phyloP scores from a whole-genome alignment of 345 rosid genomes.

The Eucalyptus curtisii region DNA sequence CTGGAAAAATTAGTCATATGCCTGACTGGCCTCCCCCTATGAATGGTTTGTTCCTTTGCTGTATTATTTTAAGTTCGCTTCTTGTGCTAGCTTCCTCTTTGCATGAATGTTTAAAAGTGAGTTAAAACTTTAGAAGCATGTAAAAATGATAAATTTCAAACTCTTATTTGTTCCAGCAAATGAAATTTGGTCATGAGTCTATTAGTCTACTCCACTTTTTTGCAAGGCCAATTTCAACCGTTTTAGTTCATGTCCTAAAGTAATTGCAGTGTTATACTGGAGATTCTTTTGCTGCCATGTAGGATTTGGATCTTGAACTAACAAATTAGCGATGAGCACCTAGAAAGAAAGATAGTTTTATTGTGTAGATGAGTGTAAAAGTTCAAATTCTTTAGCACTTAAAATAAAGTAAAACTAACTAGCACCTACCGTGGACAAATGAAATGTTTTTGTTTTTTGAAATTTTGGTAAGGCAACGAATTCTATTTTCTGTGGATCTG shows the following conservation, averaged over 20 bases:
- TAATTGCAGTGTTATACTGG: background rate
- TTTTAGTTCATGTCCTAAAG: background rate
- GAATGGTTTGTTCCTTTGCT: background rate
- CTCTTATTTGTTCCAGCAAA: background rate
- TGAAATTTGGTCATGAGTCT: too few species aligned
- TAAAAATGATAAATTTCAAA: background rate
- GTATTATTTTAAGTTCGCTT: background rate
- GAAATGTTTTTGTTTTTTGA: background rate
- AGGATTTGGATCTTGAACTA: background rate
- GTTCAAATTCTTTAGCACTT: background rate
- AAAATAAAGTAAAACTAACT: background rate
- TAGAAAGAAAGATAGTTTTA: background rate
- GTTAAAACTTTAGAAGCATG: background rate
- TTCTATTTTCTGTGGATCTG: background rate
- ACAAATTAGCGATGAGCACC: background rate
- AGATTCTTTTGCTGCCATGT: background rate
- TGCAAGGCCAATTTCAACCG: background rate
- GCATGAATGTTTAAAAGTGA: background rate
- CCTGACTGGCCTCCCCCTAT: background rate
- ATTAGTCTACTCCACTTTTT: background rate
- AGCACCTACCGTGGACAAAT: background rate
- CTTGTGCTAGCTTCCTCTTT: background rate
- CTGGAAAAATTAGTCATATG: background rate
- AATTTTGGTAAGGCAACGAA: background rate
- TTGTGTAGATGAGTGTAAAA: too few species aligned